Evolutionary conservation across 176 grass and related monocot genomes (phyloP).

Genomic region (Thinopyrum elongatum): DNA sequence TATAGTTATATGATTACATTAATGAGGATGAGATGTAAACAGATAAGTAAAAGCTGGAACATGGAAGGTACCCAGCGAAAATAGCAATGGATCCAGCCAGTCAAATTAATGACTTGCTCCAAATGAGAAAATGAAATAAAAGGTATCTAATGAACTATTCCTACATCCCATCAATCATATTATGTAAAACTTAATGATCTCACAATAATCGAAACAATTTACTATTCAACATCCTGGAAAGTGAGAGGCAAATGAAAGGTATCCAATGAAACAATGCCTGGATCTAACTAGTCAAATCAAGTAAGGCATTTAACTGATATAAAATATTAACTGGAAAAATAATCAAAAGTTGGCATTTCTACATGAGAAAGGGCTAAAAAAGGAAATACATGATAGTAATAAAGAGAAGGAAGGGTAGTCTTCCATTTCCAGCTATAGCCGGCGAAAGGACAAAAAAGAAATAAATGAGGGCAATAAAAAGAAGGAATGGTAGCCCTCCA

Average conservation of each 20-base stretch:
- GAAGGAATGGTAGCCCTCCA: background rate
- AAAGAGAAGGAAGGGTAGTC: background rate
- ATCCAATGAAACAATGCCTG: background rate
- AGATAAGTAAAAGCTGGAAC: background rate
- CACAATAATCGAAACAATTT: background rate
- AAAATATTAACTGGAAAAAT: background rate
- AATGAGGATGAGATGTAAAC: background rate
- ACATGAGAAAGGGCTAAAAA: background rate
- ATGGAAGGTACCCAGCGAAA: background rate
- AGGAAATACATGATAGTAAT: background rate
- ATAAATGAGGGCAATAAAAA: background rate
- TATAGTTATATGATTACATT: background rate
- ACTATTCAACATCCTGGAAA: background rate
- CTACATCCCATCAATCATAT: background rate
- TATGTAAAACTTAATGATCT: background rate
- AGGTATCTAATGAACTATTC: background rate
- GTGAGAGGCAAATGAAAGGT: background rate
- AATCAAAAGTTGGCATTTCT: background rate
- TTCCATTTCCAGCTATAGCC: background rate
- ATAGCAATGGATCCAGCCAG: background rate
- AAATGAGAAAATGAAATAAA: background rate
- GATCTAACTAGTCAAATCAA: background rate
- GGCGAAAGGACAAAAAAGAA: background rate
- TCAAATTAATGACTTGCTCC: background rate
- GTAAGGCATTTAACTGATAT: background rate